A percentile compares a stretch with the other conserved stretches of the same genome.
Evolutionary conservation across 1,139 yeast genomes (phyloP).

Genomic region (Candida freyschussii): DNA sequence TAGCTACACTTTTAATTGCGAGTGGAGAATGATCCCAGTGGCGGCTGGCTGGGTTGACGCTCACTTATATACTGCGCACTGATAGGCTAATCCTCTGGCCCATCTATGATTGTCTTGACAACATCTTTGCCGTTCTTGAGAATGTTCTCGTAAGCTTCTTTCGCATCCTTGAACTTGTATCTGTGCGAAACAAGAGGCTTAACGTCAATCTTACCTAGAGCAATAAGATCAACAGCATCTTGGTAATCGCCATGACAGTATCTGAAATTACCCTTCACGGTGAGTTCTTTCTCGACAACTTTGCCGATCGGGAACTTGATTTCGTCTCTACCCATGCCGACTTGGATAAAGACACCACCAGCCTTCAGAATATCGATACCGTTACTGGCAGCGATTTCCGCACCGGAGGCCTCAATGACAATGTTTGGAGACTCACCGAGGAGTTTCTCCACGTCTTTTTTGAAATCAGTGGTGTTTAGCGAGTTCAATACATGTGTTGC

Average conservation of each 20-base stretch:
- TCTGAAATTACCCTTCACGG: constrained; percentile 73
- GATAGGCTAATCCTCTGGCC: constrained; percentile 32
- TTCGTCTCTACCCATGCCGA: constrained; percentile 68
- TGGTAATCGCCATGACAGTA: constrained; percentile 77
- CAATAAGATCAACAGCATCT: constrained; percentile 64
- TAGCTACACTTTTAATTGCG: too few relatives aligned
- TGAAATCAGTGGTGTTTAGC: constrained; percentile 34
- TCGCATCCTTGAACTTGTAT: constrained; percentile 68
- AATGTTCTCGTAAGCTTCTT: constrained; percentile 73
- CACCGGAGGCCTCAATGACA: constrained; percentile 72
- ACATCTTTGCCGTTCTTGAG: constrained; percentile 44
- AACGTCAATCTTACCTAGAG: constrained; percentile 57
- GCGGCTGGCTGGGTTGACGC: too few relatives aligned
- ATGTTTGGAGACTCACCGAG: constrained; percentile 49
- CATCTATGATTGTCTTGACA: constrained; percentile 59
- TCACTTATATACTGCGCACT: too few relatives aligned
- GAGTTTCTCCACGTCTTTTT: constrained; percentile 34
- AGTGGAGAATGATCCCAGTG: too few relatives aligned
- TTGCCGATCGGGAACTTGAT: constrained; percentile 72
- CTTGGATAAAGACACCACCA: constrained; percentile 69
- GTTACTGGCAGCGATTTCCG: constrained; percentile 59
- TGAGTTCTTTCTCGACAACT: constrained; percentile 64
- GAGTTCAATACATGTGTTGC: constrained; percentile 56
- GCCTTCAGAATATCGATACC: constrained; percentile 54
- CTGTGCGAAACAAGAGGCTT: constrained; percentile 73